These are phyloP conservation scores for Zopfochytrium polystomum DNA, from an alignment of 371 early-diverging fungal species.

Conservation along the genomic window DNA sequence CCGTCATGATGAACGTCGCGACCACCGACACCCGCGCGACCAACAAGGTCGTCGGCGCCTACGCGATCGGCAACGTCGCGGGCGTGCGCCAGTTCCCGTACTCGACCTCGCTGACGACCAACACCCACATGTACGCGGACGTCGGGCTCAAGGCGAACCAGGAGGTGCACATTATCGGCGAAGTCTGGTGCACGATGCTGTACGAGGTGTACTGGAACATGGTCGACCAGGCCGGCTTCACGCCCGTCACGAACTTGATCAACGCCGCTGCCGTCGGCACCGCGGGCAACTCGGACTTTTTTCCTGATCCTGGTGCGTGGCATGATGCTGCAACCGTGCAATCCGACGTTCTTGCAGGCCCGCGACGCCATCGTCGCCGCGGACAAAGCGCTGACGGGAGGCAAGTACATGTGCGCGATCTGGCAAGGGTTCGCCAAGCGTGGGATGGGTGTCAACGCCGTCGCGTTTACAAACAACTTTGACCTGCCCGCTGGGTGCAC, in stretches of 20 bases:
- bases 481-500: constrained; percentile 7
- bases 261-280: no score
- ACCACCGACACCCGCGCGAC: constrained; percentile 31
- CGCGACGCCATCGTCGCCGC: constrained; percentile 39
- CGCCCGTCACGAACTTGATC: not conserved
- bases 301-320: no score
- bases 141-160: constrained; percentile 34
- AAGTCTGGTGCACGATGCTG: no score
- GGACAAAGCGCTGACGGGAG: constrained; percentile 19
- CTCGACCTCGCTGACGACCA: constrained; percentile 30
- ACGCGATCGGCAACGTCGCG: no score
- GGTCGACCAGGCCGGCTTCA: constrained; percentile 62
- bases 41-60: no score
- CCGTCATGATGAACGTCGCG: no score
- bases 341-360: constrained; percentile 29
- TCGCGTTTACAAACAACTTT: constrained; percentile 3
- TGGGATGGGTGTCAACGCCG: constrained; percentile 37
- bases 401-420: constrained; percentile 27
- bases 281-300: no score
- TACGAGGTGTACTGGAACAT: no score
- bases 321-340: no score
- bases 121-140: constrained; percentile 29
- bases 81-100: constrained; percentile 46
- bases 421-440: constrained; percentile 42
- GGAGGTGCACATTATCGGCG: constrained; percentile 42